Evolutionary conservation across 306 rosid species (phyloP), one percentile per base, ranked within the genome.

Genomic region (Lagenaria siceraria): DNA sequence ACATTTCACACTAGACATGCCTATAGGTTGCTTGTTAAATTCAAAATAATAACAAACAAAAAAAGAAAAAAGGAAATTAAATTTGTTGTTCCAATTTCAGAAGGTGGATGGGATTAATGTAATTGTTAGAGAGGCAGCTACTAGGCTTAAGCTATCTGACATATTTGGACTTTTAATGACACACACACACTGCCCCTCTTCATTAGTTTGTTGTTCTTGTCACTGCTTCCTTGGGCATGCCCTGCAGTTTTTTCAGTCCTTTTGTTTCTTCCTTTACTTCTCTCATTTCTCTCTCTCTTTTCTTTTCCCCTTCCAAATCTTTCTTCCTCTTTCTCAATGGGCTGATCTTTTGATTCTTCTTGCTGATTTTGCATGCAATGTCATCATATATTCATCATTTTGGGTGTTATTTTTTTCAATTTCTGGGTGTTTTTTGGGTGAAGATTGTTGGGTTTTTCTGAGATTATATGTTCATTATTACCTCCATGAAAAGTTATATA

Each of bases 191-290:
- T 72, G 36, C 17, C 8, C 15, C 42, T 62, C 40, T 62, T 62
- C 42, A 62, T 51, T 82, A 81, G 86, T 85, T 80, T 84, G 83
- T 81, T 81, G 84, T 70, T 86, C 81, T 82, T 78, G 87, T 86
- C 86, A 77, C 86, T 79, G 82, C 84, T 82, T 84, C 78, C 78
- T 75, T 81, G 76, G 81, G 81, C 81, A 82, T 80, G 78, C 84
- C 60, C 42, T 13, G 75, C 76, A 65, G 38, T 42, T 42, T 46
- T 46, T 46, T 48, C 75, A 69, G 36, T 40, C 54, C 75, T 17
- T 79, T 74, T n/a, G n/a, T 71, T 49, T 22, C 85, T 85, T 79
- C 82, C 8, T 52, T 15, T 4, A 12, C 5, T 10, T 38, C 51
- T 36, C 51, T 19, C 27, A 33, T 36, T 5, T 68, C 51, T 68